A percentile compares a stretch with the other conserved stretches of the same genome.
phyloP scores from a whole-genome alignment of 2,329 filamentous ascomycete species.

The Ophiostoma populinum region DNA sequence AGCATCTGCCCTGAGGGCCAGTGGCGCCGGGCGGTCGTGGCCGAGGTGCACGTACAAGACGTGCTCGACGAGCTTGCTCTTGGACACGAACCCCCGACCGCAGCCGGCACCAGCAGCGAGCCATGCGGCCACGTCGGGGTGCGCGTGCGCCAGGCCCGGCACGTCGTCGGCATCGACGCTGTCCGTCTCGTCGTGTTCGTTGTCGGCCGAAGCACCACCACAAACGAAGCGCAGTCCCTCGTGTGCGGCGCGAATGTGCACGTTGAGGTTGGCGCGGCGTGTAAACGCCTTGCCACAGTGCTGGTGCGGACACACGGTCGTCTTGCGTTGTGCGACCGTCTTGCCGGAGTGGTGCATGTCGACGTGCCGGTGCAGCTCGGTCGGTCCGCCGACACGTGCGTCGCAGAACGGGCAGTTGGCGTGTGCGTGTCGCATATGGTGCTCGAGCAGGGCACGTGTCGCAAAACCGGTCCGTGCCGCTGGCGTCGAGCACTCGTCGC shows the following conservation, averaged over 20 bases:
- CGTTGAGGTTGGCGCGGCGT: conserved; percentile 64
- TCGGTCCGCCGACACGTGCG: conserved; percentile 45
- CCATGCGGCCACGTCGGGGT: conserved; percentile 45
- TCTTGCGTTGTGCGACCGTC: conserved; percentile 44
- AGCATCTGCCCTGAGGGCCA: conserved; percentile 2
- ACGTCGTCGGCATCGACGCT: not conserved
- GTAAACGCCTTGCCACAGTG: conserved; percentile 66
- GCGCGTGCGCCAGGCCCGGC: too few relatives aligned
- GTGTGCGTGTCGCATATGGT: conserved; percentile 59
- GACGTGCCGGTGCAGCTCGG: conserved; percentile 57
- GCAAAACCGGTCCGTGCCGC: conserved; percentile 37
- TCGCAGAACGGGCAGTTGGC: conserved; percentile 61
- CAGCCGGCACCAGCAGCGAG: conserved; percentile 43
- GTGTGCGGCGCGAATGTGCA: conserved; percentile 63
- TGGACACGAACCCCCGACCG: conserved; percentile 57
- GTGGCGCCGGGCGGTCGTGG: conserved; percentile 24
- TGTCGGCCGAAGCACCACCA: conserved; percentile 26
- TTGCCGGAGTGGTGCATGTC: conserved; percentile 57
- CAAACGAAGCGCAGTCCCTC: conserved; percentile 66
- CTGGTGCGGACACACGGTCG: conserved; percentile 45
- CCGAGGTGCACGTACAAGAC: conserved; percentile 67
- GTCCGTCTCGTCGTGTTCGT: not conserved
- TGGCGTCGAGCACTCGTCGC: conserved; percentile 46
- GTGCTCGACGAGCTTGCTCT: conserved; percentile 67
- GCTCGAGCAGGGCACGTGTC: conserved; percentile 52